Conservation (phyloP, 306 rosid genomes). For the Vicia faba region DNA sequence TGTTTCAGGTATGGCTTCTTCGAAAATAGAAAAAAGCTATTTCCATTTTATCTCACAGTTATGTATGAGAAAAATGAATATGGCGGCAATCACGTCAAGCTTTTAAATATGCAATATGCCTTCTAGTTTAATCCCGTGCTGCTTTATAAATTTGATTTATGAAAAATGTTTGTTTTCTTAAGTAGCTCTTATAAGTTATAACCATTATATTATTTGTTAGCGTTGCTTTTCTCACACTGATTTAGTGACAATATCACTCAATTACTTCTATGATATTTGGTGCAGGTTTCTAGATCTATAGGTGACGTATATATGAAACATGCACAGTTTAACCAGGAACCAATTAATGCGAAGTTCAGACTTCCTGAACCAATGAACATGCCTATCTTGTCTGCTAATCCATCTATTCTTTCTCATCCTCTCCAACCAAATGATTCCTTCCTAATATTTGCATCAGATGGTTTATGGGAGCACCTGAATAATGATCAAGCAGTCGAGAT, state of each 20-base stretch:
- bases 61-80: conserved; percentile 12
- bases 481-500: conserved; percentile 90
- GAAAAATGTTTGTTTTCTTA: conserved; percentile 23
- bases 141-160: conserved; percentile 2
- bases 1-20: conserved; percentile 17
- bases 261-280: conserved; percentile 34
- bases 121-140: conserved; percentile 13
- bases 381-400: conserved; percentile 81
- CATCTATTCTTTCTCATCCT: conserved; percentile 73
- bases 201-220: conserved; percentile 29
- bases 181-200: conserved; percentile 24
- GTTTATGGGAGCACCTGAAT: conserved; percentile 94
- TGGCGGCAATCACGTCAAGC: conserved; percentile 6
- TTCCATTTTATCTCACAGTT: neutral
- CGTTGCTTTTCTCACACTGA: neutral
- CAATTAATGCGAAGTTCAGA: conserved; percentile 70
- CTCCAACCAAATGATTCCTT: conserved; percentile 90
- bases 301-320: conserved; percentile 92
- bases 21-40: conserved; percentile 7
- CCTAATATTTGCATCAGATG: conserved; percentile 97
- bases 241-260: conserved; percentile 5
- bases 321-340: conserved; percentile 71
- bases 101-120: conserved; percentile 9
- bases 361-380: conserved; percentile 82
- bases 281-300: conserved; percentile 93